Evolutionary conservation across 257 asterid species (phyloP).

Genomic region (Salvia rosmarinus): DNA sequence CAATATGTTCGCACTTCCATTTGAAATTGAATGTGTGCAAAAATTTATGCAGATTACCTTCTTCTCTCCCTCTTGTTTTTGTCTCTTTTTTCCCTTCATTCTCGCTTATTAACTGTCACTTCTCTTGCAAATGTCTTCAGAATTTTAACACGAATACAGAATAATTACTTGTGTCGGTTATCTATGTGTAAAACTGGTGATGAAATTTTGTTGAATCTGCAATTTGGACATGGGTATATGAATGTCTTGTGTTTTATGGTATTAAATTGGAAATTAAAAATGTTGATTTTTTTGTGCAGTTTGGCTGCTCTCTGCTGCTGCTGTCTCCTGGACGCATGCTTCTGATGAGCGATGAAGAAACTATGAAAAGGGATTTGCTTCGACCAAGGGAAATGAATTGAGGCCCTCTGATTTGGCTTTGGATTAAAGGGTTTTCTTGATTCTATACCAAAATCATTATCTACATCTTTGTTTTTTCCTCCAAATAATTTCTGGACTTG

Average conservation of each 20-base stretch:
- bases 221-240: background rate
- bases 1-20: background rate
- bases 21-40: background rate
- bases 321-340: conserved; percentile 67
- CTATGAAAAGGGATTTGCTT: conserved; percentile 3
- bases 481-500: conserved; percentile 30
- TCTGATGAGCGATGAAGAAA: conserved; percentile 47
- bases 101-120: background rate
- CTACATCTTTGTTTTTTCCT: background rate
- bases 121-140: background rate
- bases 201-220: background rate
- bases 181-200: background rate
- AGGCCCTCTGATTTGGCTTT: conserved; percentile 24
- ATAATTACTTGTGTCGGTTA: background rate
- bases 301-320: conserved; percentile 45
- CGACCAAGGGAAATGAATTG: conserved; percentile 2
- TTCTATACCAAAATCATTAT: too few species aligned
- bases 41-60: background rate
- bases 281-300: too few species aligned
- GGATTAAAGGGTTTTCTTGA: conserved; percentile 25
- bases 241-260: background rate
- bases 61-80: background rate
- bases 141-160: background rate
- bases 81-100: background rate
- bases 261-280: too few species aligned